phyloP scores from a whole-genome alignment of 805 yeast genomes.

The Candida silvicultrix region DNA sequence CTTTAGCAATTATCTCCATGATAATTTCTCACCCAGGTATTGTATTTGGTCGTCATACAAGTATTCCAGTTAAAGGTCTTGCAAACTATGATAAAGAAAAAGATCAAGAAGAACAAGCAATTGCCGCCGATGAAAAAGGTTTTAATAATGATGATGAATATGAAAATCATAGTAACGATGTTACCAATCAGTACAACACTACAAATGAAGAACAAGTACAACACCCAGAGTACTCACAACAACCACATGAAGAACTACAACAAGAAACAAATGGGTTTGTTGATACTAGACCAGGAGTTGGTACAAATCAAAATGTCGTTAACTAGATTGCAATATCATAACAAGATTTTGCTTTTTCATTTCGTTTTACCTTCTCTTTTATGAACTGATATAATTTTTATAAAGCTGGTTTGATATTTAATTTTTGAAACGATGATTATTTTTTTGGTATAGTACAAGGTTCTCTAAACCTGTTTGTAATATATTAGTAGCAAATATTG shows the following conservation, averaged over 20 bases:
- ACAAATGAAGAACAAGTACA: not conserved
- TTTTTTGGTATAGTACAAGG: no score
- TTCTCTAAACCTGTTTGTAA: no score
- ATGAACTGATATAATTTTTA: no score
- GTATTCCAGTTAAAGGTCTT: not conserved
- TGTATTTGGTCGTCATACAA: constrained; percentile 28
- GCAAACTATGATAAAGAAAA: not conserved
- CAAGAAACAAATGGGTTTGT: not conserved
- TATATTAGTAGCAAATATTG: no score
- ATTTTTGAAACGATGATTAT: no score
- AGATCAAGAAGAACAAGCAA: not conserved
- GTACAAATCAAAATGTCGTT: not conserved
- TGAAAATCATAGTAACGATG: not conserved
- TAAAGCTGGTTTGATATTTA: no score
- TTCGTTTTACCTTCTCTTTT: not conserved
- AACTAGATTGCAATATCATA: no score
- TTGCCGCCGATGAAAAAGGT: not conserved
- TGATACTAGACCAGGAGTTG: not conserved
- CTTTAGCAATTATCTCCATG: constrained; percentile 38
- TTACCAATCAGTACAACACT: not conserved
- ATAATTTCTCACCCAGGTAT: constrained; percentile 61
- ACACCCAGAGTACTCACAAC: no score
- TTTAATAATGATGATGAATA: not conserved
- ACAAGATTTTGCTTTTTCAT: not conserved
- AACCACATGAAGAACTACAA: not conserved